A percentile compares a stretch with the other conserved stretches of the same genome.
phyloP scores from a whole-genome alignment of 257 asterid species.

The Nicotiana paniculata region DNA sequence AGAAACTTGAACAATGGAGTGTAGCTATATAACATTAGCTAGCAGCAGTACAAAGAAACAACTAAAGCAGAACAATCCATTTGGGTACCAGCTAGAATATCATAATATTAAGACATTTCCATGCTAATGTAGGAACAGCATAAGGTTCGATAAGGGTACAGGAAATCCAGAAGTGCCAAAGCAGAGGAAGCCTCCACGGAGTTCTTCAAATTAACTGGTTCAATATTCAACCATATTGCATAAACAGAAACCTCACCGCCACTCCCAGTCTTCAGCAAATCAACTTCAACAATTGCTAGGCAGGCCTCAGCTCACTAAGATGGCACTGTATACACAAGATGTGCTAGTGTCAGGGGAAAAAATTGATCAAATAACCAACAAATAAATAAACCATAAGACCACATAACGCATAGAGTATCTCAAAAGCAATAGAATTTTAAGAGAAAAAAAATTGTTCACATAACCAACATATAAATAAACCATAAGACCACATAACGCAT shows the following conservation, averaged over 20 bases:
- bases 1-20: no score
- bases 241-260: background rate
- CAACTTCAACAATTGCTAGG: background rate
- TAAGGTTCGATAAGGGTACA: background rate
- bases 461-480: background rate
- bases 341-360: background rate
- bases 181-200: background rate
- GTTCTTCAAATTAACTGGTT: background rate
- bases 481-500: background rate
- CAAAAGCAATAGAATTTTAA: background rate
- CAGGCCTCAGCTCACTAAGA: background rate
- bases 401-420: background rate
- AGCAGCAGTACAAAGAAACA: background rate
- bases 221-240: background rate
- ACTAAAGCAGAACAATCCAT: background rate
- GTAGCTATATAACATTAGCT: background rate
- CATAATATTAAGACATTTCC: background rate
- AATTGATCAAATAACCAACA: background rate
- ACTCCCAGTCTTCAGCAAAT: background rate
- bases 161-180: background rate
- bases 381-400: background rate
- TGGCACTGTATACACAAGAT: constrained; percentile 11
- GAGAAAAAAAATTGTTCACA: background rate
- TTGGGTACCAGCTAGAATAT: background rate
- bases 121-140: background rate